Evolutionary conservation across 352 stramenopile genomes (phyloP).

Genomic region (Globisporangium orthogonon): DNA sequence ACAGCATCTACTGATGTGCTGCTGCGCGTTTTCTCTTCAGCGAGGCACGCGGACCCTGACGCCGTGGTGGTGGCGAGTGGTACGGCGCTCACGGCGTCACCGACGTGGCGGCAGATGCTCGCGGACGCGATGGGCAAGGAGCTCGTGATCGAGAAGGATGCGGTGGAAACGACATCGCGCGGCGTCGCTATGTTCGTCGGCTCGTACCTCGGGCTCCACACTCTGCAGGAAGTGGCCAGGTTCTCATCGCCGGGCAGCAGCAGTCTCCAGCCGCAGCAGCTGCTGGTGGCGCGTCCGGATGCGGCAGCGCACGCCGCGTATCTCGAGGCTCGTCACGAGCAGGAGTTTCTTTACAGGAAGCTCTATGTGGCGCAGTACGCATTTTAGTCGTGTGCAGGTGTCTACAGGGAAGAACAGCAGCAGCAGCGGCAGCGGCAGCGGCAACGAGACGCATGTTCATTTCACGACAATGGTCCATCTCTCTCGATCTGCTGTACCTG

Average conservation of each 20-base stretch:
- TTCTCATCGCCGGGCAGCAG: conserved; percentile 17
- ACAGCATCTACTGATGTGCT: background rate
- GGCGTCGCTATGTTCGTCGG: conserved; percentile 74
- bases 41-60: conserved; percentile 29
- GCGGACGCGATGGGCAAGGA: conserved; percentile 73
- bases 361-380: conserved; percentile 30
- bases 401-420: background rate
- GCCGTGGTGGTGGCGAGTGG: conserved; percentile 70
- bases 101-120: conserved; percentile 84
- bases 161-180: conserved; percentile 76
- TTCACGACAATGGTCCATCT: no score
- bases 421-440: no score
- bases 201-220: conserved; percentile 50
- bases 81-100: conserved; percentile 73
- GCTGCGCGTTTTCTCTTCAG: conserved; percentile 9
- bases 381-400: no score
- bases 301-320: conserved; percentile 50
- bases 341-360: conserved; percentile 71
- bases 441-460: no score
- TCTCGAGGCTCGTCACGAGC: conserved; percentile 50
- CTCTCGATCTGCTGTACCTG: no score
- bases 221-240: conserved; percentile 27
- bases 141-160: conserved; percentile 55
- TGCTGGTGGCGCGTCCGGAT: conserved; percentile 36
- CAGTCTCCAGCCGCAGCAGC: background rate